Evolutionary conservation across 1,284 basidiomycete genomes (phyloP), one percentile per base, ranked within the genome.

Genomic region (Malassezia globosa): DNA sequence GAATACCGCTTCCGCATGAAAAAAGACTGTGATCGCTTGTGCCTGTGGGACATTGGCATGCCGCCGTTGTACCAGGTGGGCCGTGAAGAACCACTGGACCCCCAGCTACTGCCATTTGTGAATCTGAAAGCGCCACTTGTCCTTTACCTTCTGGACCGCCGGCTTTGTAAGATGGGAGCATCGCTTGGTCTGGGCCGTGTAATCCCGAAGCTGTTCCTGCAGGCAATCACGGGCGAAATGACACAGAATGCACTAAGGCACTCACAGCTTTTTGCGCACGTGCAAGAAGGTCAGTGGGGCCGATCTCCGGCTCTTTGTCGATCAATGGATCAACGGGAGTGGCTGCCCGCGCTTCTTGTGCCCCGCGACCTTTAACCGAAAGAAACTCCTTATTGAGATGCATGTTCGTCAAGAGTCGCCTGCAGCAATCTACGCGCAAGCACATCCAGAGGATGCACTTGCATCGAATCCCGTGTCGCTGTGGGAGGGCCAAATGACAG

Each of bases 311-410:
- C 79, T 80, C 21, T 99, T 97, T 69, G 84, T 87, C 22, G 88
- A 96, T 66, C 92, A 97, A 72, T 97, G 94, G 94, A 87, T 99
- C 57, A 94, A 90, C 66, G 89, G 89, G 11, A 92, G 87, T 67
- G 94, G 94, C 4, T 95, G 89, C 69, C 94, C 94, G 0, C 80
- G 83, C 8, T 90, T 97, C 71, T 80, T 80, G 1, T 85, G 96
- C 71, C 80, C 81, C 33, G 88, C 92, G 2, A 83, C 82, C 36
- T 97, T 97, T 75, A 95, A 96, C 72, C 79, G 89, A 59, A 97
- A 97, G 76, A 92, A 90, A 75, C 90, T 97, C 81, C 82, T 87
- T 1, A 89, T 97, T 42, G 94, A 97, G 73, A 85, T 97, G 60
- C 83, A 82, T 10, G 88, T 96, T 79, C 79, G 82, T 50, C 92